phyloP scores from a whole-genome alignment of 768 basidiomycete genomes.

The Leucocoprinus leucothites region DNA sequence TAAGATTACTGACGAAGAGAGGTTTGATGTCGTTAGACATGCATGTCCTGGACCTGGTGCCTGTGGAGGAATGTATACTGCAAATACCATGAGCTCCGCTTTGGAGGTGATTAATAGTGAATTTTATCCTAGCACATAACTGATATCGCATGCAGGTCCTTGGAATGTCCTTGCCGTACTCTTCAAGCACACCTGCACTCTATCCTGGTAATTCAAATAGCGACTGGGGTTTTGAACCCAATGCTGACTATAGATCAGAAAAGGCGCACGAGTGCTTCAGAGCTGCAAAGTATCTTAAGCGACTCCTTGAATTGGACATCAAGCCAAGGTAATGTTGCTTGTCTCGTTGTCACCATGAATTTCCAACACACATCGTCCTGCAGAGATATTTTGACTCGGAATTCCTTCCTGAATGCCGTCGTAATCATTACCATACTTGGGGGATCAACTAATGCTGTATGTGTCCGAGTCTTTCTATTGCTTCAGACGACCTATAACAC shows the following conservation, averaged over 20 bases:
- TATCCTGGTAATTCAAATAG: conserved; percentile 49
- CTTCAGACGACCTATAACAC: not conserved
- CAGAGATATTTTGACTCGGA: conserved; percentile 43
- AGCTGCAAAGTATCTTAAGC: conserved; percentile 75
- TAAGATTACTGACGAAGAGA: conserved; percentile 75
- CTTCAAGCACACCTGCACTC: conserved; percentile 71
- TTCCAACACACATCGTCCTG: not conserved
- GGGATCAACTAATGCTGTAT: conserved; percentile 84
- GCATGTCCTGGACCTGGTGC: conserved; percentile 84
- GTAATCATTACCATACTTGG: conserved; percentile 76
- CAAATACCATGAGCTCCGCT: conserved; percentile 86
- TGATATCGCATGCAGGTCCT: conserved; percentile 40
- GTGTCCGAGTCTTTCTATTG: conserved; percentile 18
- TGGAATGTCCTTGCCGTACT: conserved; percentile 84
- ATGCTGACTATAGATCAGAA: conserved; percentile 35
- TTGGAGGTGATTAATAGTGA: conserved; percentile 46
- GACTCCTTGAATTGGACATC: conserved; percentile 70
- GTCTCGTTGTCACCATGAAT: not conserved
- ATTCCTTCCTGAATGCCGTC: conserved; percentile 80
- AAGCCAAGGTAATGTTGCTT: conserved; percentile 59
- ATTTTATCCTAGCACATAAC: not conserved
- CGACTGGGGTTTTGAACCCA: not conserved
- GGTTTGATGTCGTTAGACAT: conserved; percentile 81
- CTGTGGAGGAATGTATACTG: conserved; percentile 89
- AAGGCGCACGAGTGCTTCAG: conserved; percentile 81